Base-by-base conservation (phyloP, 225 moss, liverwort and hornwort genomes). In the Polytrichum commune region DNA sequence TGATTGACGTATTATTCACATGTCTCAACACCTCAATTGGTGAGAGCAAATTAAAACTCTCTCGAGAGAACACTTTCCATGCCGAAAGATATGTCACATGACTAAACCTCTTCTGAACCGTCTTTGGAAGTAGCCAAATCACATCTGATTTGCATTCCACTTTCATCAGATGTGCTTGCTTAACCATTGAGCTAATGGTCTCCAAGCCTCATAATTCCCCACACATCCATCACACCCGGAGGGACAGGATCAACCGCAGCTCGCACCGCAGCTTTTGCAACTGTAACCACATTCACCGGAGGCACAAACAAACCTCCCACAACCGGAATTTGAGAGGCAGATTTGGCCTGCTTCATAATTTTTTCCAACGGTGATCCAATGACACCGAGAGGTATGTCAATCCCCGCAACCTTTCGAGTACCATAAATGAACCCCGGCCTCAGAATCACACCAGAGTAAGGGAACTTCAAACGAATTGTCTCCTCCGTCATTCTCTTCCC, bases 361-460 rank as follows among this genome's bases (percentile, higher is more conserved):
- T 66, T 64, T 73, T 88, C 87, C 70, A 88, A 62, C 29, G 84
- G 87, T 1, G 81, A 77, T 19, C 74, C 81, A 24, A 87, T 70
- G 63, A 81, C 64, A 16, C 83, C 80, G 28, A 84, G 25, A 0
- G 87, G 84, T 5, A 88, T 64, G 32, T 81, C 81, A 69, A 84
- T 20, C 53, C 84, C 87, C 20, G 73, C 84, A 26, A 88, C 65
- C 29, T 69, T 81, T 29, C 81, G 81, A 10, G 77, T 67, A n/a
- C 87, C 87, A 5, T 84, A 79, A 27, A 88, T 88, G 61, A 84
- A 70, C 8, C 87, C 87, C 0, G 87, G 87, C 60, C 81, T 64
- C 66, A 88, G 53, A 66, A 88, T 88, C 6, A 88, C 87, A 8
- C 87, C 87, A 1, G 84, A 84, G 64, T 88, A 79, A 3, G 87